Conservation (phyloP, 2,329 filamentous ascomycete species). For the Penicillium digitatum region DNA sequence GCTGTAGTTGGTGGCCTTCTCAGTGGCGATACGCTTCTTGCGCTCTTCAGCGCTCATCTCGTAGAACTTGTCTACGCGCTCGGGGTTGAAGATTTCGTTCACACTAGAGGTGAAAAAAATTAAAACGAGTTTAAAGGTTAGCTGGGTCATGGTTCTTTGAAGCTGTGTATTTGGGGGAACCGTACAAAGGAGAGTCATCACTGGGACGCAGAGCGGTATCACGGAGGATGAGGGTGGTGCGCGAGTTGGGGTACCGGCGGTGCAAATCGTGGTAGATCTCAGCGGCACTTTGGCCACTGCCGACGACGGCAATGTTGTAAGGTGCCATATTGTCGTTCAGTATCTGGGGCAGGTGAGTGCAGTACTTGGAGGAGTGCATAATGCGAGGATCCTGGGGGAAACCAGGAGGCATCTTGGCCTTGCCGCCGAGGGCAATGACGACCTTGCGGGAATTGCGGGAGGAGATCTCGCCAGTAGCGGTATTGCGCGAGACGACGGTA, state of each 20-base stretch:
- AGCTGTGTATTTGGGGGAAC: neutral
- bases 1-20: constrained; percentile 87
- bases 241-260: constrained; percentile 73
- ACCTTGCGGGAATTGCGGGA: constrained; percentile 48
- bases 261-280: constrained; percentile 94
- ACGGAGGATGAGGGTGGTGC: constrained; percentile 74
- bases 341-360: constrained; percentile 41
- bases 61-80: constrained; percentile 74
- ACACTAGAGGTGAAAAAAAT: constrained; percentile 55
- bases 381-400: constrained; percentile 68
- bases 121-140: neutral
- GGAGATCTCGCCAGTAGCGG: constrained; percentile 43
- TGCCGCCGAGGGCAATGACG: constrained; percentile 63
- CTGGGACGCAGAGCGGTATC: constrained; percentile 80
- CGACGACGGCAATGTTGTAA: constrained; percentile 78
- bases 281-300: constrained; percentile 85
- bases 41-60: constrained; percentile 62
- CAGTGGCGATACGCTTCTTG: constrained; percentile 58
- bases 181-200: constrained; percentile 93
- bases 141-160: neutral
- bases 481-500: constrained; percentile 62
- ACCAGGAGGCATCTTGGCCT: constrained; percentile 65
- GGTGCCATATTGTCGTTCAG: constrained; percentile 39
- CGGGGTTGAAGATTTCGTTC: constrained; percentile 94
- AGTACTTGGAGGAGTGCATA: constrained; percentile 86